A percentile compares a stretch with the other conserved stretches of the same genome.
Conservation (phyloP, 2,329 filamentous ascomycete species). For the Colletotrichum sublineola region DNA sequence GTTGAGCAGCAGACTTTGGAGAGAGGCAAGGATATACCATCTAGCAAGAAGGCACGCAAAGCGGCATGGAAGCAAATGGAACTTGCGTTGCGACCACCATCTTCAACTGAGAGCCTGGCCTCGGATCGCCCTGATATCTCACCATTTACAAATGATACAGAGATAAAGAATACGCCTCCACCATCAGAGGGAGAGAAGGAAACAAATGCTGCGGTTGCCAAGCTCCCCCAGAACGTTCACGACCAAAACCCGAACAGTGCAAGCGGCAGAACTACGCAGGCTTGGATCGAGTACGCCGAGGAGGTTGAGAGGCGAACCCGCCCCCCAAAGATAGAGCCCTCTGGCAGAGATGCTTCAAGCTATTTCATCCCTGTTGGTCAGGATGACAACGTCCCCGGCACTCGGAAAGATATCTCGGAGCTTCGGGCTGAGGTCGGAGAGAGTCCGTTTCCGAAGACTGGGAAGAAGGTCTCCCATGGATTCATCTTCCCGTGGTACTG, state of each 20-base stretch:
- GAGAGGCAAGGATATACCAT: too few species aligned
- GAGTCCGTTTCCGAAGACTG: constrained; percentile 26
- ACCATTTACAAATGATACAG: too few species aligned
- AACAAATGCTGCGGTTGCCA: not conserved
- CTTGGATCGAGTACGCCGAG: not conserved
- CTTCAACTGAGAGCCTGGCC: not conserved
- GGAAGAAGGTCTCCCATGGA: constrained; percentile 14
- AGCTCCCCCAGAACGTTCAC: not conserved
- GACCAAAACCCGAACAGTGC: not conserved
- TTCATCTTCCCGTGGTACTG: constrained; percentile 19
- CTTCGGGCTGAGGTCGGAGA: not conserved
- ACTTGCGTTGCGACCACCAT: not conserved
- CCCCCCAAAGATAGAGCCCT: not conserved
- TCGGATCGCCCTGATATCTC: not conserved
- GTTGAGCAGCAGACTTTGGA: not conserved
- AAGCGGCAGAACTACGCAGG: not conserved
- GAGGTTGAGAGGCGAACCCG: not conserved
- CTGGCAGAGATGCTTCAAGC: not conserved
- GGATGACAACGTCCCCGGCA: not conserved
- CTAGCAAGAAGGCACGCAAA: constrained; percentile 2
- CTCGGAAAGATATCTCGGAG: not conserved
- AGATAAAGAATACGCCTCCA: not conserved
- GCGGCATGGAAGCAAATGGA: not conserved
- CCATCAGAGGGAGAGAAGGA: not conserved
- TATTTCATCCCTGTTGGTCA: not conserved